Evolutionary conservation across 805 yeast genomes (phyloP), one percentile per base, ranked within the genome.

Genomic region (Candida tallmaniae): DNA sequence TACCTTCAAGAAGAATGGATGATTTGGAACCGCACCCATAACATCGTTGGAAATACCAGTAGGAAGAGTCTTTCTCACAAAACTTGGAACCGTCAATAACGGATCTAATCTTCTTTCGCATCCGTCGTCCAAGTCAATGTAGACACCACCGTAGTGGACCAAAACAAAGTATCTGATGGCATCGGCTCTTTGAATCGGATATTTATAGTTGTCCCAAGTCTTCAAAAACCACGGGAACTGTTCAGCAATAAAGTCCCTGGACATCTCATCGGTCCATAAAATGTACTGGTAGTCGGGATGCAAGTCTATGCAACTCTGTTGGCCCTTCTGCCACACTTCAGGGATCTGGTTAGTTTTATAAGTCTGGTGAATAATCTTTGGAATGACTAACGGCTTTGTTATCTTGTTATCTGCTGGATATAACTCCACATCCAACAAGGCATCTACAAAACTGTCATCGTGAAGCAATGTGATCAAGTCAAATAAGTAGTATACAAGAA

Each of bases 1-100:
- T 12, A 73, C 83, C 51, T 79, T 80, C 31, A 72, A 56, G 64
- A 85, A 86, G 60, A 88, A 85, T 3, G 96, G 95, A 58, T 89
- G 97, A 31, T 70, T 66, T 22, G 94, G 95, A 9, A 83, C 80
- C 3, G 90, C 66, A 8, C 95, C 96, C 95, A 89, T 83, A 11
- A 88, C 88, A 54, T 88, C 96, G 56, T 89, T 89, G 4, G 95
- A 84, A 26, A 89, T 77, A 34, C 97, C 97, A 0, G 95, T 83
- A 17, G 97, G 97, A 4, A 74, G 61, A 1, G 97, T 88, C 52
- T 85, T 84, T 44, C 96, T 70, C 10, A 84, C 87, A 65, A 85
- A 85, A 2, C 95, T 94, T 1, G 95, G 89, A 4, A 78, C 83
- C 2, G 81, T 73, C 39, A 88, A 70, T 38, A 89, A 62, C 1